A percentile compares a stretch with the other conserved stretches of the same genome.
Evolutionary conservation across 257 asterid genomes (phyloP).

Genomic region (Solanum bulbocastanum): DNA sequence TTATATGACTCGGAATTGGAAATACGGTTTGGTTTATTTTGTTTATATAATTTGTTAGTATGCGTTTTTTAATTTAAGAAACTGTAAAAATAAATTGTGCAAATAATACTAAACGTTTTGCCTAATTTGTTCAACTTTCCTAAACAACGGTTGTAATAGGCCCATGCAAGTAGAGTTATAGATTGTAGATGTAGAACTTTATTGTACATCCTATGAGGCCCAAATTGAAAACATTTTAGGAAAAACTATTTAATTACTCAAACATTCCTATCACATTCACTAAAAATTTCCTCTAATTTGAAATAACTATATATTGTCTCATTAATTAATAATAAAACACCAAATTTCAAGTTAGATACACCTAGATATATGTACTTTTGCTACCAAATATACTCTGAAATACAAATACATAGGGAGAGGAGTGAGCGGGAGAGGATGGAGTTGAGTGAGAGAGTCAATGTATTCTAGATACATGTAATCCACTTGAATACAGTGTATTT

Average conservation of each 20-base stretch:
- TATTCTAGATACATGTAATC: too few species aligned
- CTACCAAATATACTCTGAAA: too few species aligned
- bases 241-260: too few species aligned
- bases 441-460: not conserved
- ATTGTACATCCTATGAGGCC: not conserved
- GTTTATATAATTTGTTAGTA: not conserved
- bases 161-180: not conserved
- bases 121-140: not conserved
- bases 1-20: not conserved
- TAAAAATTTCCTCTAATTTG: too few species aligned
- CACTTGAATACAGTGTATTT: too few species aligned
- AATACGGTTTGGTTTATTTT: not conserved
- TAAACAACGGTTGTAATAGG: not conserved
- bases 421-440: not conserved
- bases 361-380: too few species aligned
- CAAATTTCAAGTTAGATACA: not conserved
- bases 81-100: not conserved
- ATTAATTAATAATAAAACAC: too few species aligned
- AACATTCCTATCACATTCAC: not conserved
- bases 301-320: too few species aligned
- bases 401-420: not conserved
- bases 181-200: not conserved
- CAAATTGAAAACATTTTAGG: not conserved
- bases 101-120: not conserved
- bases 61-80: not conserved